Evolutionary conservation across 306 rosid species (phyloP).

Genomic region (Cucurbita moschata): DNA sequence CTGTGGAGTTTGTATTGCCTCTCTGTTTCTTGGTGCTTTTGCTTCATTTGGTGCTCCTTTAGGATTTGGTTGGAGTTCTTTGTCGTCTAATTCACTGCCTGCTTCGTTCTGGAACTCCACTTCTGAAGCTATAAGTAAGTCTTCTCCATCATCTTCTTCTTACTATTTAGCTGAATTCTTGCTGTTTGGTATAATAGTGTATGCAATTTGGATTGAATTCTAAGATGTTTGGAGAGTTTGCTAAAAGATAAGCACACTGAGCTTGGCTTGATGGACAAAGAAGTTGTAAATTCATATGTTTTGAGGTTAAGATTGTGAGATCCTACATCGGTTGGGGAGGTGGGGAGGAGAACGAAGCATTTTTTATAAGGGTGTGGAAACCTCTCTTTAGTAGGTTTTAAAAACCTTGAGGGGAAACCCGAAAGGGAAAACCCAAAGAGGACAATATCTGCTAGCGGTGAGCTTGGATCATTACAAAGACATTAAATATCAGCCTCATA

Average conservation of each 20-base stretch:
- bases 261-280: background rate
- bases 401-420: too few relatives aligned
- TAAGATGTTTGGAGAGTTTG: background rate
- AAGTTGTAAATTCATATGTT: background rate
- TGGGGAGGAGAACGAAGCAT: too few relatives aligned
- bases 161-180: background rate
- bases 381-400: too few relatives aligned
- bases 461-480: too few relatives aligned
- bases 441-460: too few relatives aligned
- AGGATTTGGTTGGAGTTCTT: conserved; percentile 39
- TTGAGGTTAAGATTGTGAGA: background rate
- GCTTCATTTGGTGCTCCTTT: conserved; percentile 48
- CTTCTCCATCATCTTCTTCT: background rate
- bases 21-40: conserved; percentile 60
- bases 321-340: too few relatives aligned
- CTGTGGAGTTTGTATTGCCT: conserved; percentile 64
- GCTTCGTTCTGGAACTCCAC: conserved; percentile 29
- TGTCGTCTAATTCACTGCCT: conserved; percentile 28
- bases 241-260: background rate
- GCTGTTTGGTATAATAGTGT: background rate
- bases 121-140: conserved; percentile 40
- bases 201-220: background rate
- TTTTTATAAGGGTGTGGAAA: too few relatives aligned
- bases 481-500: background rate
- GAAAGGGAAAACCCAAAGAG: too few relatives aligned